Base-by-base conservation (phyloP, 1,139 yeast genomes). In the Lizanozyma gosingica region DNA sequence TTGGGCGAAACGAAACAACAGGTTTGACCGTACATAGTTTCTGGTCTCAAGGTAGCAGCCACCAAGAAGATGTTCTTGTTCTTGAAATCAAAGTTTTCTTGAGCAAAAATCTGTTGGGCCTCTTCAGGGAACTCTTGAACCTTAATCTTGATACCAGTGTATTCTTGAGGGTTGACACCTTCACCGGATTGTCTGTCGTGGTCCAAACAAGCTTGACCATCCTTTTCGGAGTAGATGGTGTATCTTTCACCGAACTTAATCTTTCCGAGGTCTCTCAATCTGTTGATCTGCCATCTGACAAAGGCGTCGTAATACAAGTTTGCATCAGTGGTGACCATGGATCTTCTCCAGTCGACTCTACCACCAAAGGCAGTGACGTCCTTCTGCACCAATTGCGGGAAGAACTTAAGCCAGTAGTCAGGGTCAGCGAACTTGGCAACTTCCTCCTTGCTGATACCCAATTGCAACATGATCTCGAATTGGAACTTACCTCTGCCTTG, bases 171-270 rank as follows among this genome's bases (percentile, higher is more conserved):
- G 51, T 83, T 78, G 40, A 92, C 90, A 61, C 95, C 98, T 71
- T 92, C 99, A 59, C 99, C 99, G 40, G 92, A 78, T 63, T 78
- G 83, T 74, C 99, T 83, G 65, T 92, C 99, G 64, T 92, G 99
- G 65, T 92, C 98, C 88, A 92, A 90, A 73, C 99, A 92, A 37
- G 98, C 95, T 71, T 92, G 99, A 46, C 97, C 97, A 65, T 92
- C 98, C 68, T 85, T 90, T 58, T 90, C 95, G 35, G 97, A 90
- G 67, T 86, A 92, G 54, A 92, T 87, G 50, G 99, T 94, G 72
- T 88, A 87, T 69, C 99, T 83, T 70, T 92, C 95, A 62, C 98
- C 99, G 54, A 92, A 92, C 71, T 90, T 92, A 67, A 92, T 88
- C 67, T 88, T 92, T 46, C 94, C 95, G 44, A 76, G 67, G 40